Evolutionary conservation across 768 basidiomycete genomes (phyloP).

Genomic region (Dacryopinax spathularia): DNA sequence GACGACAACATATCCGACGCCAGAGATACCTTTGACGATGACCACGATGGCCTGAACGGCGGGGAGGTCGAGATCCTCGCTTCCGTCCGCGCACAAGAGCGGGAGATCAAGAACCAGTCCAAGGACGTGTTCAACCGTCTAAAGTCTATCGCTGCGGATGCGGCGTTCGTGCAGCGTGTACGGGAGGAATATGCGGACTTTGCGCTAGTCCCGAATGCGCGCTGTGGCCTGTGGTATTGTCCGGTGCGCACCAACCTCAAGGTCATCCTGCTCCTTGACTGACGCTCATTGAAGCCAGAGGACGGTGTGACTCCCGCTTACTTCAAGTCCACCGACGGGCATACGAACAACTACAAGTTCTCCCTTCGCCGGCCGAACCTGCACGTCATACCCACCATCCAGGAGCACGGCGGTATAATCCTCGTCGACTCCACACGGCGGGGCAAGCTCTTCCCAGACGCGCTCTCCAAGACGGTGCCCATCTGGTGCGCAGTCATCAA

Average conservation of each 20-base stretch:
- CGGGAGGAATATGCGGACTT: conserved; percentile 34
- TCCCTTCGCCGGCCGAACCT: conserved; percentile 74
- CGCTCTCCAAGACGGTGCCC: conserved; percentile 82
- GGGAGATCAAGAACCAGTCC: conserved; percentile 48
- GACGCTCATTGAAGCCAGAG: conserved; percentile 13
- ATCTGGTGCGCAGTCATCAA: conserved; percentile 92
- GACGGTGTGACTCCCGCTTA: conserved; percentile 37
- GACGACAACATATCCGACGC: background rate
- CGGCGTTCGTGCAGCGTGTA: conserved; percentile 49
- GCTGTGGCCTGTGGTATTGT: conserved; percentile 85
- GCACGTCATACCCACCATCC: conserved; percentile 49
- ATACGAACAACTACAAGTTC: conserved; percentile 72
- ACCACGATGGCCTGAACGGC: background rate
- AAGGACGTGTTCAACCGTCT: conserved; percentile 74
- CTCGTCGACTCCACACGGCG: conserved; percentile 86
- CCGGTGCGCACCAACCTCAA: conserved; percentile 7
- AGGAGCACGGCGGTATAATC: conserved; percentile 45
- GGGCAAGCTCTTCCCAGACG: conserved; percentile 89
- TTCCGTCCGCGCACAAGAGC: background rate
- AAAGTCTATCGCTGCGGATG: conserved; percentile 71
- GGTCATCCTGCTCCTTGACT: background rate
- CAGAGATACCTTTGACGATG: background rate
- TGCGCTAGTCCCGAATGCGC: conserved; percentile 63
- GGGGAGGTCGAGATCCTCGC: background rate
- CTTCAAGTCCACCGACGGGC: conserved; percentile 89